A percentile compares a stretch with the other conserved stretches of the same genome.
Evolutionary conservation across 345 rosid species (phyloP).

Genomic region (Eucalyptus cladocalyx): DNA sequence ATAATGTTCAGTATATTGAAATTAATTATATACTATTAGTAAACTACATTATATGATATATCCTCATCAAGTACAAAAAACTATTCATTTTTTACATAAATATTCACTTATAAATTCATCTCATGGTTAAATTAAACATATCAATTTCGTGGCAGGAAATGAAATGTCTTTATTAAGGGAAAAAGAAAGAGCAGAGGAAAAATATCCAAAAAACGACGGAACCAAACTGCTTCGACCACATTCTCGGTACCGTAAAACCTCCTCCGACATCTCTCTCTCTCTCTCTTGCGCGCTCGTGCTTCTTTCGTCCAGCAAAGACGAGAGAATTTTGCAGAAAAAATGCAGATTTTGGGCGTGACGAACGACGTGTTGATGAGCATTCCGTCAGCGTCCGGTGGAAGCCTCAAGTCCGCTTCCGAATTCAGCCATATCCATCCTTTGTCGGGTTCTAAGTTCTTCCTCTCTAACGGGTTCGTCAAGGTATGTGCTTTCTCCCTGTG

Average conservation of each 20-base stretch:
- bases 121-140: neutral
- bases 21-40: neutral
- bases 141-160: neutral
- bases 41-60: neutral
- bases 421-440: conserved; percentile 11
- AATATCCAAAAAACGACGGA: neutral
- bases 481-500: conserved; percentile 8
- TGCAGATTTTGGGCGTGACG: conserved; percentile 23
- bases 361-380: conserved; percentile 14
- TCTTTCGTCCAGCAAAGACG: neutral
- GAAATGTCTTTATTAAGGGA: neutral
- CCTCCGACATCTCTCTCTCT: neutral
- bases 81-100: neutral
- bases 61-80: neutral
- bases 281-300: neutral
- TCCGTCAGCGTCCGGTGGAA: conserved; percentile 17
- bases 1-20: neutral
- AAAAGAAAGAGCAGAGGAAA: neutral
- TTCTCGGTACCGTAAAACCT: neutral
- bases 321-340: neutral
- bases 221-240: neutral
- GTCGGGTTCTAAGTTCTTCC: conserved; percentile 13
- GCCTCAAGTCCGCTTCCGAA: neutral
- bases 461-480: conserved; percentile 19
- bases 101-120: neutral